These are phyloP conservation scores for Scleroderma bovista DNA, from an alignment of 768 basidiomycete genomes.

Conservation along the genomic window DNA sequence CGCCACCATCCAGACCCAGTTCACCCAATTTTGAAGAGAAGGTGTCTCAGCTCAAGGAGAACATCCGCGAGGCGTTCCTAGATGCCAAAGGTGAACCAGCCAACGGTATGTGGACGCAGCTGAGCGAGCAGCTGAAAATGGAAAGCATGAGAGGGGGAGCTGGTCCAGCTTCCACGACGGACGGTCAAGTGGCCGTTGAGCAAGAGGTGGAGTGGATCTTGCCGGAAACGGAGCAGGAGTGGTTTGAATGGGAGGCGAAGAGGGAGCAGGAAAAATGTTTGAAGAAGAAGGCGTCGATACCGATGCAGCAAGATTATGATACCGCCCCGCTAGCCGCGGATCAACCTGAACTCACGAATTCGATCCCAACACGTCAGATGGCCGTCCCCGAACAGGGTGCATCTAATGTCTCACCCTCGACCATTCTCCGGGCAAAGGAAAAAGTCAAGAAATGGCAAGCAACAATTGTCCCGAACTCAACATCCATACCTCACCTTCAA, in stretches of 20 bases:
- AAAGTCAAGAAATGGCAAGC: constrained; percentile 35
- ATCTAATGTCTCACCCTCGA: constrained; percentile 19
- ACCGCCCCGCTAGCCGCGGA: constrained; percentile 2
- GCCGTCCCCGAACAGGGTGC: constrained; percentile 2
- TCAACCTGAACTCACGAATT: background rate
- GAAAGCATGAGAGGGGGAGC: constrained; percentile 34
- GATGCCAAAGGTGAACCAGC: constrained; percentile 35
- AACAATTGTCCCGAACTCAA: constrained; percentile 17
- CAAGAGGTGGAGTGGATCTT: constrained; percentile 30
- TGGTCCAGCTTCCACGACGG: constrained; percentile 17
- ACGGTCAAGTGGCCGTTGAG: constrained; percentile 17
- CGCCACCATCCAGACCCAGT: constrained; percentile 30
- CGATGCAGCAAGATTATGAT: constrained; percentile 6
- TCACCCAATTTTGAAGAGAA: constrained; percentile 24
- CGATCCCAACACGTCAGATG: background rate
- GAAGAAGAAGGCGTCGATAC: constrained; percentile 14
- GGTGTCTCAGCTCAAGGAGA: constrained; percentile 29
- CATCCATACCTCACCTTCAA: constrained; percentile 7
- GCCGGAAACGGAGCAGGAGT: constrained; percentile 45
- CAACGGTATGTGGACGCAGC: constrained; percentile 42
- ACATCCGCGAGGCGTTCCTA: constrained; percentile 31
- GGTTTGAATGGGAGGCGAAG: constrained; percentile 41
- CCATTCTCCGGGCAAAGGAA: constrained; percentile 25
- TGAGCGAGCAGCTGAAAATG: constrained; percentile 36
- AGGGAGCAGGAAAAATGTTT: constrained; percentile 15